Percentiles rank a stretch among this genome's conserved stretches.
These are phyloP conservation scores for Penicillium psychrosexuale DNA, from an alignment of 2,329 filamentous ascomycete genomes.

Conservation along the genomic window DNA sequence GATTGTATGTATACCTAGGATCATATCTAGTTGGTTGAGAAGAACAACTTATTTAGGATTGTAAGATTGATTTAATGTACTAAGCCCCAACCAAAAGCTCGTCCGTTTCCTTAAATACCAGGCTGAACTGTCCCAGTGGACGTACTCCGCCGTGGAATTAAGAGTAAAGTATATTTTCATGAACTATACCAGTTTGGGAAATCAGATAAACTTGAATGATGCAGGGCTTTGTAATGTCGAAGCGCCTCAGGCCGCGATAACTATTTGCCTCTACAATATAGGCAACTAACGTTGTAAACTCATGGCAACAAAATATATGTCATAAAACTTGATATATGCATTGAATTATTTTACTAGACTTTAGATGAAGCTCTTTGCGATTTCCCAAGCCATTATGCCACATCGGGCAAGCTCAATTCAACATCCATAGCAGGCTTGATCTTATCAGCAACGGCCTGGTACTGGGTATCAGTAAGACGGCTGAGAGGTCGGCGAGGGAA, in stretches of 20 bases:
- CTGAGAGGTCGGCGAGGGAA: conserved; percentile 64
- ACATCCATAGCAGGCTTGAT: conserved; percentile 38
- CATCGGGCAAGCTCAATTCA: conserved; percentile 36
- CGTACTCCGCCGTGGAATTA: not conserved
- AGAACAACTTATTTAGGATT: not conserved
- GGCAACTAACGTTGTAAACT: too few relatives aligned
- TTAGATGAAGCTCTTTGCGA: not conserved
- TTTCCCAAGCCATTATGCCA: conserved; percentile 26
- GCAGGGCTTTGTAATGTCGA: not conserved
- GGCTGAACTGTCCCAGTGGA: not conserved
- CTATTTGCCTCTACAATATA: not conserved
- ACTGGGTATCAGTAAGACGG: conserved; percentile 32
- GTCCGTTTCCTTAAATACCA: not conserved
- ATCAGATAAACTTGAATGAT: not conserved
- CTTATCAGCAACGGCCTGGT: conserved; percentile 31
- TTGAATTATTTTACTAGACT: not conserved
- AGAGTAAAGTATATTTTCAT: not conserved
- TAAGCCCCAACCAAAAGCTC: not conserved
- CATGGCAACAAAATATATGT: too few relatives aligned
- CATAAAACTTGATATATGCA: not conserved
- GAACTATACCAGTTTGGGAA: not conserved
- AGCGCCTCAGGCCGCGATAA: not conserved
- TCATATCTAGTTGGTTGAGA: not conserved
- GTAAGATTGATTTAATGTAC: not conserved
- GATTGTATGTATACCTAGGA: not conserved